phyloP scores from a whole-genome alignment of 257 asterid genomes.

The Thymus quinquecostatus region DNA sequence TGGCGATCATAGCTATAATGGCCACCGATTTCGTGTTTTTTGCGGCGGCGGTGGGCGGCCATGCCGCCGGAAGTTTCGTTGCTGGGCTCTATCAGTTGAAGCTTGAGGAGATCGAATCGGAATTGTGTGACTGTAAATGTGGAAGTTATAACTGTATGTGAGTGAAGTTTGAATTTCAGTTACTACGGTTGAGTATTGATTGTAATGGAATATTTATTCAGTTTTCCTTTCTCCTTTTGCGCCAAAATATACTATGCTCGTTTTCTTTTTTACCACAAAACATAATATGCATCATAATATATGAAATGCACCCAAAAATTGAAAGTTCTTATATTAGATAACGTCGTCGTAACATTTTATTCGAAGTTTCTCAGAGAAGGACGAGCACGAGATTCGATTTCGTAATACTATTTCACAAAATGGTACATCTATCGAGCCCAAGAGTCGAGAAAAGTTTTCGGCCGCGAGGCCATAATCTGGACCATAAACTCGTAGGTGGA shows the following conservation, averaged over 20 bases:
- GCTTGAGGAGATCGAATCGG: conserved; percentile 34
- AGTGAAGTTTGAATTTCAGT: conserved; percentile 3
- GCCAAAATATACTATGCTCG: too few relatives aligned
- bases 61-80: conserved; percentile 51
- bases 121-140: conserved; percentile 1
- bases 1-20: conserved; percentile 43
- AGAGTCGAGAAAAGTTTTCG: conserved; percentile 55
- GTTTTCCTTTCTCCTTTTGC: too few relatives aligned
- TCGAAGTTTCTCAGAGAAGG: neutral
- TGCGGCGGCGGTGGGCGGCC: conserved; percentile 56
- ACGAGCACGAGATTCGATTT: neutral
- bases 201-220: too few relatives aligned
- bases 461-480: conserved; percentile 60
- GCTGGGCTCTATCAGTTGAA: conserved; percentile 42
- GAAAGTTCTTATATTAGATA: neutral
- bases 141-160: conserved; percentile 16
- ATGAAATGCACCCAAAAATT: neutral
- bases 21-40: conserved; percentile 49
- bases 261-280: too few relatives aligned
- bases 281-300: neutral
- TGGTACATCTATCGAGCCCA: conserved; percentile 80
- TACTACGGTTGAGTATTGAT: too few relatives aligned
- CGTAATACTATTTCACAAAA: conserved; percentile 46
- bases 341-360: neutral
- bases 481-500: conserved; percentile 52